These are phyloP conservation scores for Fusarium xylarioides DNA, from an alignment of 2,329 filamentous ascomycete species.

Conservation along the genomic window DNA sequence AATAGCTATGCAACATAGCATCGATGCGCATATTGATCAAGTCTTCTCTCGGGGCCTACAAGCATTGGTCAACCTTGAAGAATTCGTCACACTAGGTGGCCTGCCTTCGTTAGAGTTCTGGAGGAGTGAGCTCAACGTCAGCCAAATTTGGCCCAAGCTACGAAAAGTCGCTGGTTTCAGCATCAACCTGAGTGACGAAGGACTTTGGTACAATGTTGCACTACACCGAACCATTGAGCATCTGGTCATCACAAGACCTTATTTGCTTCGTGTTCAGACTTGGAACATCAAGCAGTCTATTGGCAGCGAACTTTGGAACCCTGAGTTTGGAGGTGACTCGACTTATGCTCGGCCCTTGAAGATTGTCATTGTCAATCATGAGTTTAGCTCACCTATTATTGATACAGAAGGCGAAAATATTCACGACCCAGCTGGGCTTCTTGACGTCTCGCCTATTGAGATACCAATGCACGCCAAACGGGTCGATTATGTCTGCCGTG, in stretches of 20 bases:
- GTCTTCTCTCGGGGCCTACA: neutral
- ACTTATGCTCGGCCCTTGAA: slow-evolving; percentile 22
- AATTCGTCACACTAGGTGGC: slow-evolving; percentile 24
- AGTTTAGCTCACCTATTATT: slow-evolving; percentile 16
- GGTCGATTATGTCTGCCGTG: slow-evolving; percentile 19
- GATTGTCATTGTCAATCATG: slow-evolving; percentile 21
- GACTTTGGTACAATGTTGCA: slow-evolving; percentile 23
- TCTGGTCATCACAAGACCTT: slow-evolving; percentile 13
- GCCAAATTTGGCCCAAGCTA: slow-evolving; percentile 17
- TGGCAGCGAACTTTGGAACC: slow-evolving; percentile 10
- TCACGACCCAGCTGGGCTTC: slow-evolving; percentile 8
- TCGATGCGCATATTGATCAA: neutral
- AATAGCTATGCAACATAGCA: neutral
- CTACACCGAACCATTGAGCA: slow-evolving; percentile 6
- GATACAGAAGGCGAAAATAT: neutral
- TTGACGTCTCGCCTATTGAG: neutral
- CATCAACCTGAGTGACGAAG: slow-evolving; percentile 18
- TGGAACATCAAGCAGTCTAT: slow-evolving; percentile 29
- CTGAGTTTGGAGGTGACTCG: slow-evolving; percentile 21
- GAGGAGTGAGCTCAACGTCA: neutral
- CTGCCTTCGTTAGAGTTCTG: slow-evolving; percentile 23
- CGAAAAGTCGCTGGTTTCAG: slow-evolving; percentile 23
- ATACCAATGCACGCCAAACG: slow-evolving; percentile 10
- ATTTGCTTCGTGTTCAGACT: slow-evolving; percentile 1
- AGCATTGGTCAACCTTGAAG: slow-evolving; percentile 16